Base-by-base conservation (phyloP, 148 eudicot species). In the Suaeda aralocaspica region DNA sequence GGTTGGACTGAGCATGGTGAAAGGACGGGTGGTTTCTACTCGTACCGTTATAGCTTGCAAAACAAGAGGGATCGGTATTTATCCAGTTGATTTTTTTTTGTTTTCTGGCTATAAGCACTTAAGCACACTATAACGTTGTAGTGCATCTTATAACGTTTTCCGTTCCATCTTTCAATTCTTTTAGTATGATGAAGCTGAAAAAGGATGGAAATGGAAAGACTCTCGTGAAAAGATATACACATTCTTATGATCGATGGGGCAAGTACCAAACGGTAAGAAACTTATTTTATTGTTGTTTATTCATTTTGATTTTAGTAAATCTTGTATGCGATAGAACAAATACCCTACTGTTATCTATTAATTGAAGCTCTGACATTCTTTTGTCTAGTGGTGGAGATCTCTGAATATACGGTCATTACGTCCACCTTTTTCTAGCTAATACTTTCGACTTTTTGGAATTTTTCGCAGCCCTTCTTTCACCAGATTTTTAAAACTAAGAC, bases 1-100 rank as follows among this genome's bases (percentile, higher is more conserved):
- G 87, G 86, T 13, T 88, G 92, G 92, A 19, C 87, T 13, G 89
- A 83, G 9, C 92, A 88, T 73, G 83, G 87, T 22, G 87, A 84
- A 73, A 78, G 77, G 52, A 84, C 87, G n/a, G 90, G 90, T 53
- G 90, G 90, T 69, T 86, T 82, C 74, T 86, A 86, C 90, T 68
- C 84, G 90, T 73, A 86, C 22, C 78, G 77, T 6, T 86, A 86
- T 71, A 59, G 74, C 81, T n/a, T 68, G 90, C 84, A 46, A 86
- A 84, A 80, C 81, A 84, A 72, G 90, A 80, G 58, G 86, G 86
- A 76, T 59, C 59, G 82, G 90, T 86, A 49, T 21, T 59, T 12
- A 72, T 16, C n/a, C 15, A 19, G 45, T 16, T 71, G n/a, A 53
- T 64, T 42, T 65, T n/a, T n/a, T n/a, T n/a, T n/a, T n/a, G n/a